A percentile compares a stretch with the other conserved stretches of the same genome.
These are phyloP conservation scores for Datura wrightii DNA, from an alignment of 257 asterid genomes.

Conservation along the genomic window DNA sequence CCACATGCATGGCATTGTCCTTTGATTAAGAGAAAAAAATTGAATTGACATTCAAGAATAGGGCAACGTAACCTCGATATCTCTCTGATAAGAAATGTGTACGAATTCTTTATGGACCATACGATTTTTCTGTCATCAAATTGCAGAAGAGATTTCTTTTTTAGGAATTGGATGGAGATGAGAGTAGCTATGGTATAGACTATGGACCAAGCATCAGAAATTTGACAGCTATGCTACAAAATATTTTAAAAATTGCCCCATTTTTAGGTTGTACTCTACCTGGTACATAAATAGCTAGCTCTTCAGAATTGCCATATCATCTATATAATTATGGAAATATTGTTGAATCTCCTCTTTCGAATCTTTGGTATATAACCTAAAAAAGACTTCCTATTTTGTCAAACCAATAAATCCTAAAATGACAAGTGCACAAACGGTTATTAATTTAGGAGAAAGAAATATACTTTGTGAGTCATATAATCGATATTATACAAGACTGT, in stretches of 20 bases:
- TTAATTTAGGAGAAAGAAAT: too few relatives aligned
- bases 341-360: not conserved
- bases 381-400: too few relatives aligned
- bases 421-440: too few relatives aligned
- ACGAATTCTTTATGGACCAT: slow-evolving; percentile 37
- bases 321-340: not conserved
- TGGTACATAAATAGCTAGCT: not conserved
- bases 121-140: not conserved
- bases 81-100: not conserved
- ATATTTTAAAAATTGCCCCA: not conserved
- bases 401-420: too few relatives aligned
- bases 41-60: not conserved
- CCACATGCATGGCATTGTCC: too few relatives aligned
- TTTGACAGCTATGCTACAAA: slow-evolving; percentile 27
- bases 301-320: not conserved
- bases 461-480: too few relatives aligned
- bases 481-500: too few relatives aligned
- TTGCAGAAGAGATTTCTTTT: slow-evolving; percentile 27
- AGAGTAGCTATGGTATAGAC: not conserved
- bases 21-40: too few relatives aligned
- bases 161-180: slow-evolving; percentile 30
- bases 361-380: too few relatives aligned
- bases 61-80: not conserved
- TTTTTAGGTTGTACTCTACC: not conserved
- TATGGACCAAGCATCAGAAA: slow-evolving; percentile 32